Base-by-base conservation (phyloP, 352 stramenopile species). In the Halophytophthora batemanensis region DNA sequence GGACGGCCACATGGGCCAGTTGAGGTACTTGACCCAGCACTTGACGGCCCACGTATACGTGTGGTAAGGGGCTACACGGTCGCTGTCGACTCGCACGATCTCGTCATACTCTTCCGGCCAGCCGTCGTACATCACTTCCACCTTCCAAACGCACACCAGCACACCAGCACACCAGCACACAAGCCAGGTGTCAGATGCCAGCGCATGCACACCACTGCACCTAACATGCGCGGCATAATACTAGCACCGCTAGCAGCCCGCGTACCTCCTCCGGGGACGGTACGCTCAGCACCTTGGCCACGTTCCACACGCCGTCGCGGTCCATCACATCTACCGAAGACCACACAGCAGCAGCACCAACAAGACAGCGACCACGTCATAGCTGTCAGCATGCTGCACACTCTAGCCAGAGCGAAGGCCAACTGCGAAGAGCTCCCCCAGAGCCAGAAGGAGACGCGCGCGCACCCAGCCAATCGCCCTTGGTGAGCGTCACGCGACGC, bases 21-120 rank as follows among this genome's bases (percentile, higher is more conserved):
- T 92, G 14, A 76, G 64, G 56, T 87, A 92, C 49, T 86, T 88
- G 41, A 81, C 77, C 82, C 82, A 92, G 50, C 78, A 87, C 52
- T 90, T 90, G 55, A 90, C 78, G 7, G 63, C 54, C 77, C 69
- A 89, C 41, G 82, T 92, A 50, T 82, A 92, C 28, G 78, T 87
- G 46, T 92, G 72, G 55, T 78, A 90, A 7, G 82, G 82, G 8
- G 78, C 82, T 15, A 90, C 71, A 13, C 79, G 74, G 28, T 72
- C 53, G 52, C 73, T 77, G 50, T 86, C 64, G 18, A 90, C 42
- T 8, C 31, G 40, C 25, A 90, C 64, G 23, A 87, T 56, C 41
- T 92, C 81, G 50, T 90, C 69, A 46, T 74, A 90, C 28, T 74
- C 61, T 0, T 53, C 4, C 1, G 52, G 50, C 81, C 81, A 92